Evolutionary conservation across 1,284 basidiomycete genomes (phyloP).

Genomic region (Ustilago tritici): DNA sequence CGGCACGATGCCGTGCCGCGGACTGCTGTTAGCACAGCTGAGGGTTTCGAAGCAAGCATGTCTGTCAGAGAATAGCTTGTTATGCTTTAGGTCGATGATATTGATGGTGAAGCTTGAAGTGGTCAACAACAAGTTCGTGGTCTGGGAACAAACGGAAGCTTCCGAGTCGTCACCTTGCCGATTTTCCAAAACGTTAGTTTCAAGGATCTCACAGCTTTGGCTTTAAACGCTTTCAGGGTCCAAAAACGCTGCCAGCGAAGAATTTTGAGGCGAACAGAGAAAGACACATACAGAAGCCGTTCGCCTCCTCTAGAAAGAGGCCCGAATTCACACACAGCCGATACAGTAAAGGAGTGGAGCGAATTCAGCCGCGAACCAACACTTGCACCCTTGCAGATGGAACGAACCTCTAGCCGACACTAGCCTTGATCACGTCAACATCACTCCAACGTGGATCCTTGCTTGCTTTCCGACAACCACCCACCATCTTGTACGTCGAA

Average conservation of each 20-base stretch:
- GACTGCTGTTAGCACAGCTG: background rate
- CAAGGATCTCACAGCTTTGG: background rate
- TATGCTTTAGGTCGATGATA: background rate
- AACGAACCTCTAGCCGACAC: background rate
- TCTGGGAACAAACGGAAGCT: background rate
- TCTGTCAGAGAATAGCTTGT: background rate
- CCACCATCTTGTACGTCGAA: background rate
- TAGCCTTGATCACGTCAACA: background rate
- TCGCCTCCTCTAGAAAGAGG: background rate
- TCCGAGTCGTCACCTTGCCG: background rate
- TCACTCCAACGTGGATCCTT: background rate
- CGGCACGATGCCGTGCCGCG: background rate
- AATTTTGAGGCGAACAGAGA: background rate
- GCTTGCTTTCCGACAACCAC: background rate
- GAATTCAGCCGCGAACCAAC: constrained; percentile 7
- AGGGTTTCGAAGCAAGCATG: constrained; percentile 7
- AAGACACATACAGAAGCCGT: background rate
- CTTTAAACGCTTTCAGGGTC: constrained; percentile 5
- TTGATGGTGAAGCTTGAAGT: too few species aligned
- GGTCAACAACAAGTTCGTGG: background rate
- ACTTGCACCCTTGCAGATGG: constrained; percentile 1
- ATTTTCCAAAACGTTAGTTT: background rate
- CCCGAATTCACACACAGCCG: background rate
- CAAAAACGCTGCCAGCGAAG: constrained; percentile 1
- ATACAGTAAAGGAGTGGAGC: constrained; percentile 8